Evolutionary conservation across 331 rosid species (phyloP), one percentile per base, ranked within the genome.

Genomic region (Telfairia occidentalis): DNA sequence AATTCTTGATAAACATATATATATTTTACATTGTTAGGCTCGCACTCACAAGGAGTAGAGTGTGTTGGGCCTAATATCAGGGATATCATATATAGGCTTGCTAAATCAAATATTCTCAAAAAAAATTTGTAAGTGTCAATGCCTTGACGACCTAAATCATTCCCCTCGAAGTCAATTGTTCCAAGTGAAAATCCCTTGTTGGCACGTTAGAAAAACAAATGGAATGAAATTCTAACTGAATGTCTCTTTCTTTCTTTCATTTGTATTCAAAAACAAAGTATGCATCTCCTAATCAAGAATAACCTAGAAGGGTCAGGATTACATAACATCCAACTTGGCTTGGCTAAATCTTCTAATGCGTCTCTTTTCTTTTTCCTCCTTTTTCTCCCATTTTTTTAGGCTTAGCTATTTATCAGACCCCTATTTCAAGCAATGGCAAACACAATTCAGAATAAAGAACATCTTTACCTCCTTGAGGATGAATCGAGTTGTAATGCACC

Each of bases 401-500:
- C 53, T 42, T 38, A 43, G 53, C 37, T 21, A 21, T 23, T 67
- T 40, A 23, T 67, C 13, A 67, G 18, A 42, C 34, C 15, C 15
- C 37, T 13, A 43, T 13, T 73, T 73, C 76, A 52, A 73, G 48
- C 63, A 52, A 29, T 0, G 60, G 1, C 9, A 37, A 53, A 34
- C 40, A 35, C 65, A 16, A 45, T 70, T 9, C 29, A 46, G 32
- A 9, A 37, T 29, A 52, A 15, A 32, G 30, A 28, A 69, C 64
- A 79, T 45, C 71, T 26, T 40, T 89, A 93, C 97, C 97, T 88
- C 90, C 92, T 83, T 81, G 91, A 79, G 95, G 91, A 80, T 84
- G 83, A 76, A 91, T 88, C 69, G 96, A 91, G 83, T 91, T 92
- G 89, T 92, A 92, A 79, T 92, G 97, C 78, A 92, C 97, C 81